A percentile compares a stretch with the other conserved stretches of the same genome.
phyloP scores from a whole-genome alignment of 768 basidiomycete species.

The Fomitopsis pulvina region DNA sequence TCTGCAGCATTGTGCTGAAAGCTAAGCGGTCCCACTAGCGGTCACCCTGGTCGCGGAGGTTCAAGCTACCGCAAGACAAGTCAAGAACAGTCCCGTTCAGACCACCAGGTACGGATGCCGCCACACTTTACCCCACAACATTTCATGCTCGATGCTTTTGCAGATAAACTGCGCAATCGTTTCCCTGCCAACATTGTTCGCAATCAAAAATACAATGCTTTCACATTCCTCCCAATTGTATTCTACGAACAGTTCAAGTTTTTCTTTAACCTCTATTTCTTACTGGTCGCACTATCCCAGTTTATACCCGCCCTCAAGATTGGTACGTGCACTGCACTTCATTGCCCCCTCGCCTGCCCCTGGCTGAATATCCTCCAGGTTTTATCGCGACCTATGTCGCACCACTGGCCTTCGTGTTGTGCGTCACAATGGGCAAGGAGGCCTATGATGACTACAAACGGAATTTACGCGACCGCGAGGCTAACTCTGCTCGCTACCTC shows the following conservation, averaged over 20 bases:
- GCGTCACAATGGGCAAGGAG: constrained; percentile 97
- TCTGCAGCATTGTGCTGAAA: not conserved
- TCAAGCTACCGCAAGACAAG: constrained; percentile 46
- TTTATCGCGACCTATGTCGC: constrained; percentile 95
- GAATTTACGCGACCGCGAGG: constrained; percentile 84
- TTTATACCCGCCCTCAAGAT: constrained; percentile 96
- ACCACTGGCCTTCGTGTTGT: constrained; percentile 91
- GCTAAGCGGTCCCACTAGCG: constrained; percentile 11
- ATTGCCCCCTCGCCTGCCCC: not conserved
- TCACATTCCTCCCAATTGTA: constrained; percentile 96
- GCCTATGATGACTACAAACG: constrained; percentile 98
- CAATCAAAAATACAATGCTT: constrained; percentile 96
- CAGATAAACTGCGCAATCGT: constrained; percentile 65
- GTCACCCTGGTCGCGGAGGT: constrained; percentile 22
- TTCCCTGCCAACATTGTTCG: constrained; percentile 88
- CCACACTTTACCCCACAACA: not conserved
- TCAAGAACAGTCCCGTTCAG: constrained; percentile 75
- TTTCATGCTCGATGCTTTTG: constrained; percentile 1
- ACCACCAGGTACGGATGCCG: constrained; percentile 57
- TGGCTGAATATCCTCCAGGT: constrained; percentile 39
- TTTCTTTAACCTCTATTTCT: constrained; percentile 99
- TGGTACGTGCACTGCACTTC: constrained; percentile 41
- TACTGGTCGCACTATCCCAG: constrained; percentile 93
- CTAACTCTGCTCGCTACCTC: constrained; percentile 90
- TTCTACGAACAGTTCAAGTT: constrained; percentile 99